Percentiles rank a stretch among this genome's conserved stretches.
Conservation (phyloP, 345 rosid species). For the Citrus trifoliata region DNA sequence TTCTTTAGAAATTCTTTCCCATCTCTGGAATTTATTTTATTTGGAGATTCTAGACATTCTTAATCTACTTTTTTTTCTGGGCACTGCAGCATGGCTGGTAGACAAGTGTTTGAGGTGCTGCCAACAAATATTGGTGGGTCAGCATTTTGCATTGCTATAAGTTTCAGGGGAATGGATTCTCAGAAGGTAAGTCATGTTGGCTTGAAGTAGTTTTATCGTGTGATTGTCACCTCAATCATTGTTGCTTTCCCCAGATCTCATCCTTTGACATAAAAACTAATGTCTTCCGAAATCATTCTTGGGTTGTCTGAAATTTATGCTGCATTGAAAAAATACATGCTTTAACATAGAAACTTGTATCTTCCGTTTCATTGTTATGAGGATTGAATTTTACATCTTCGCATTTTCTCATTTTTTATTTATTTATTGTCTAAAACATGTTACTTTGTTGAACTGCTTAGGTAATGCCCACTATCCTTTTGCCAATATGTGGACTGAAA, state of each 20-base stretch:
- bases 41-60: constrained; percentile 6
- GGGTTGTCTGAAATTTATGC: not conserved
- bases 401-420: not conserved
- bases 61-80: constrained; percentile 14
- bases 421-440: not conserved
- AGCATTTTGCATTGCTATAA: constrained; percentile 71
- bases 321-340: not conserved
- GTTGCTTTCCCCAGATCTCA: not conserved
- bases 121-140: constrained; percentile 82
- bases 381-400: not conserved
- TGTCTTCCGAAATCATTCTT: not conserved
- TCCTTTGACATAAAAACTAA: not conserved
- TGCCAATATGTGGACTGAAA: not conserved
- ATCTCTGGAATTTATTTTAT: constrained; percentile 14
- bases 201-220: constrained; percentile 9
- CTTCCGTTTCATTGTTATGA: not conserved
- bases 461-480: not conserved
- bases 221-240: not conserved
- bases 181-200: constrained; percentile 54
- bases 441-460: not conserved
- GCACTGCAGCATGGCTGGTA: constrained; percentile 87
- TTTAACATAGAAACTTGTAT: not conserved
- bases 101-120: constrained; percentile 85
- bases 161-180: constrained; percentile 70
- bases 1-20: not conserved